Evolutionary conservation across 495 filamentous ascomycete species (phyloP).

Genomic region (Halenospora varia): DNA sequence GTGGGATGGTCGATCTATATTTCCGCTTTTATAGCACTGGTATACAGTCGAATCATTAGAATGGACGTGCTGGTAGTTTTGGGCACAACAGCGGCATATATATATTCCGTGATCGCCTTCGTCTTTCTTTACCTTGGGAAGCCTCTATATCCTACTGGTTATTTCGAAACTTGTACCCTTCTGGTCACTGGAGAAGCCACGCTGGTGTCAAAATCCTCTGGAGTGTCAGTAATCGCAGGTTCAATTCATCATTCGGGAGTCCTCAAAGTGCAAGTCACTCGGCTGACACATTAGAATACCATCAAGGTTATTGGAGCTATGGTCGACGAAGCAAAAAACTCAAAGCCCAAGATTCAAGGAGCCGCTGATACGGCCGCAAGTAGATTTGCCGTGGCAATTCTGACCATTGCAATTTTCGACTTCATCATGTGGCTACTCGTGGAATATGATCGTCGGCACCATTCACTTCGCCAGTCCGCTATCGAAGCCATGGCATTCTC

Average conservation of each 20-base stretch:
- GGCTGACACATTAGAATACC: conserved; percentile 67
- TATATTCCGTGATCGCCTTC: conserved; percentile 70
- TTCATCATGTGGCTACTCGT: conserved; percentile 62
- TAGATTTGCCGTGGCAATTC: conserved; percentile 62
- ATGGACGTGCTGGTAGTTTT: conserved; percentile 76
- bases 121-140: conserved; percentile 41
- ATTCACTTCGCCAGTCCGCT: conserved; percentile 41
- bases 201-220: conserved; percentile 48
- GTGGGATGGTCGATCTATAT: conserved; percentile 68
- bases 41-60: conserved; percentile 62
- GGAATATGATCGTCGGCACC: conserved; percentile 39
- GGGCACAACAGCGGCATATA: conserved; percentile 68
- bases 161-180: conserved; percentile 79
- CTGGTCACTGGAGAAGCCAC: conserved; percentile 69
- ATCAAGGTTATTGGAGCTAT: conserved; percentile 63
- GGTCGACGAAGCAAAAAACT: conserved; percentile 66
- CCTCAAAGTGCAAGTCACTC: conserved; percentile 51
- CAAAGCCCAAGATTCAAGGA: conserved; percentile 65
- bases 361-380: conserved; percentile 63
- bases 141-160: conserved; percentile 53
- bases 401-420: conserved; percentile 47
- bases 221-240: conserved; percentile 57
- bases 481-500: conserved; percentile 67
- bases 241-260: conserved; percentile 60
- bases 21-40: conserved; percentile 55